Base-by-base conservation (phyloP, 2,329 filamentous ascomycete genomes). In the Neonectria ditissima region DNA sequence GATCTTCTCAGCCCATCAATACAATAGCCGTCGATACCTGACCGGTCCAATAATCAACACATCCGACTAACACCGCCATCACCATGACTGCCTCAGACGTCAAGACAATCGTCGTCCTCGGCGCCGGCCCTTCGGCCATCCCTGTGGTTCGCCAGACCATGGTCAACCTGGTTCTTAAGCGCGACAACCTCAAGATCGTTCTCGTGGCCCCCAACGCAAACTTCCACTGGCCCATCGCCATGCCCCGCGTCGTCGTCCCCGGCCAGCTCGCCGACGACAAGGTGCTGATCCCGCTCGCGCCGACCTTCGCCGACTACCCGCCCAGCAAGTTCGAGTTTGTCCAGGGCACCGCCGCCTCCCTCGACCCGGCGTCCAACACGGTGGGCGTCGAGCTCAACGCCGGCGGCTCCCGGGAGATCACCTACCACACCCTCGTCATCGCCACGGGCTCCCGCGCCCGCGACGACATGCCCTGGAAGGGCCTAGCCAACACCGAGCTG, bases 391-490 rank as follows among this genome's bases (percentile, higher is more conserved):
- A 75, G 22, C 73, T 77, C 32, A 76, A 75, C 47, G 78, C 73
- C 5, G 78, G 76, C 7, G 71, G 63, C 5, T 68, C 69, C n/a
- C 75, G 77, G 6, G 74, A 75, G 11, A 71, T 87, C 58, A 63
- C 64, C 20, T 89, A 89, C 69, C 80, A 87, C 66, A 81, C 80
- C 22, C 77, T 89, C 13, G 71, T 89, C 63, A 75, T 89, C 45
- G 85, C 86, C 10, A 89, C 87, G 2, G 87, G 87, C 8, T 76
- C 83, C 3, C 76, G 77, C 28, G 78, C 80, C 32, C 76, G 70
- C 22, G 80, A 78, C 5, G 75, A 73, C 63, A 78, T 84, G 75
- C 85, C 86, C 0, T 88, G 83, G 75, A 88, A 87, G 73, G 75
- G 73, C 20, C 66, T 83, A 10, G 79, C 74, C 5, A 79, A 80